Base-by-base conservation (phyloP, 2,329 filamentous ascomycete genomes). In the Hypomyces perniciosus region DNA sequence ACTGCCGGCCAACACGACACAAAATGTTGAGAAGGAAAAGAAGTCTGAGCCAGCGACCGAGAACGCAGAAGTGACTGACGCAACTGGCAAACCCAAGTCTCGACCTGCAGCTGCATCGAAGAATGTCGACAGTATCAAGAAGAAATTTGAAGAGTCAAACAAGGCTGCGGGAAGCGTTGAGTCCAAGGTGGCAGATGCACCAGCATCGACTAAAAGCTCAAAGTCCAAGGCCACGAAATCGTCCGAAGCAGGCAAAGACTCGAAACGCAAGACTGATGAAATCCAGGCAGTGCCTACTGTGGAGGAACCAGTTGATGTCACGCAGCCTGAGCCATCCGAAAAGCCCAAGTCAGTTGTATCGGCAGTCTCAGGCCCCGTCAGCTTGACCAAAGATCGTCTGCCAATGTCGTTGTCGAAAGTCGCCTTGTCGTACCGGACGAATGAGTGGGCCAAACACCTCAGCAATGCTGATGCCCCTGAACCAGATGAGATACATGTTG, bases 401-500 rank as follows among this genome's bases (percentile, higher is more conserved):
- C 88, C 88, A 1, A 72, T 76, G n/a, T 81, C 82, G 9, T 68
- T 90, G 33, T 93, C 90, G 1, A 85, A 81, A 54, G 80, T 95
- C 7, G 86, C 90, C 2, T 74, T 89, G 65, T 88, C 86, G 0
- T 95, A 93, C 63, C 82, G 92, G 51, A 96, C 90, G 2, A 95
- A 95, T 57, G 92, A 97, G 69, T 97, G 92, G 92, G 90, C 90
- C 0, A 96, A 96, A 66, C 90, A 96, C 65, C 75, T 96, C 8
- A 83, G 84, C 56, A 73, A 79, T 39, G 90, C 92, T 6, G 91
- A 96, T 12, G 71, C 73, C 5, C 90, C 90, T 1, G 79, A 83
- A 44, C 67, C 78, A 1, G 84, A 89, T 6, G 78, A 82, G 2
- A 65, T 87, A 9, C 73, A 78, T 27, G 62, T 81, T 4, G 62